Evolutionary conservation across 805 yeast species (phyloP), one percentile per base, ranked within the genome.

Genomic region (Saccharomyces jurei): DNA sequence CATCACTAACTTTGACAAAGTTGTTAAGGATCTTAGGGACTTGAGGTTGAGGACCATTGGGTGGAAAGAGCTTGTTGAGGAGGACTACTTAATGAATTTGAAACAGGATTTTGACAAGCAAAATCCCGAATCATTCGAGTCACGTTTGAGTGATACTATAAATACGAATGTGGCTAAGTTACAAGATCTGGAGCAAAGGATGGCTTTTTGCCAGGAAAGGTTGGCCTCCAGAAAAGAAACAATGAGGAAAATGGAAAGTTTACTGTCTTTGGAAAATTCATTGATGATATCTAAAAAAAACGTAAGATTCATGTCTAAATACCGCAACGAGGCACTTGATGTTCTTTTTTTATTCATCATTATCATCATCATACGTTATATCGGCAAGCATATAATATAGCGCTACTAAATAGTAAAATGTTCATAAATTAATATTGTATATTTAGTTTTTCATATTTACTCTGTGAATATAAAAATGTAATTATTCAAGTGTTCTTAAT

Each of bases 1-100:
- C 30, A 62, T 69, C 6, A 57, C 65, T n/a, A 63, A 65, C 27
- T 60, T 66, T 8, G 63, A 62, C 21, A 56, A 64, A 2, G 52
- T 67, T 2, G 53, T 69, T 5, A 52, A 56, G 8, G 56, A 63
- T 36, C 52, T 76, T 5, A 64, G 65, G 6, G 49, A 56, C 6
- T 68, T 74, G 44, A 73, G 65, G 54, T 25, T 54, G 9, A 55
- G 58, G 17, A 57, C 67, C 6, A 21, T 46, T 1, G 54, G 61
- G n/a, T 56, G 77, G 31, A 49, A 68, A 11, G 60, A 62, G 1
- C 61, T 66, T 8, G 53, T 76, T 4, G 59, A 60, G 21, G 50
- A 67, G 36, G 58, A 67, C 4, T 65, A 73, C 21, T 50, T 75
- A 27, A 61, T 58, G 14, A 51, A 53, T 2, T 55, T 75, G 25